Conservation (phyloP, 805 yeast species). For the Myxozyma sirexii region DNA sequence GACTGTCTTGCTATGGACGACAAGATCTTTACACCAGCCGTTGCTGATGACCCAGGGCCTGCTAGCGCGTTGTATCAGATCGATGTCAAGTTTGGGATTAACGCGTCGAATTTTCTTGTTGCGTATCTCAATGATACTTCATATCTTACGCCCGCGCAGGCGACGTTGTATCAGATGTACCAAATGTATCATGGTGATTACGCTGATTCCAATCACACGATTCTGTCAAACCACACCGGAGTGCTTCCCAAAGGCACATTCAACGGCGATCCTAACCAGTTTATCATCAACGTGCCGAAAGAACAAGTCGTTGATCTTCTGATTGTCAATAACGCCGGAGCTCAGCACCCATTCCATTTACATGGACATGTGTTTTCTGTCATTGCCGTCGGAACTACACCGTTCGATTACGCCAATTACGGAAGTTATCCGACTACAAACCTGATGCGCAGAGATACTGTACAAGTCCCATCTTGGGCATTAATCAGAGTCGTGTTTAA, state of each 20-base stretch:
- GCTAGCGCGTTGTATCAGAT: slow-evolving; percentile 40
- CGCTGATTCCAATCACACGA: slow-evolving; percentile 23
- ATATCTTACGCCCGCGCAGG: slow-evolving; percentile 6
- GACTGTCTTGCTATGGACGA: neutral
- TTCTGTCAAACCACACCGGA: slow-evolving; percentile 11
- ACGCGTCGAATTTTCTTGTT: slow-evolving; percentile 40
- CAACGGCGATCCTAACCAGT: slow-evolving; percentile 24
- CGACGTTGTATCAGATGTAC: slow-evolving; percentile 2
- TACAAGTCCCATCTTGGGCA: slow-evolving; percentile 72
- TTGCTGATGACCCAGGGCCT: slow-evolving; percentile 38
- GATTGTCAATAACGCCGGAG: slow-evolving; percentile 73
- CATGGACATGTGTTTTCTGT: slow-evolving; percentile 87
- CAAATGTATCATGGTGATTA: neutral
- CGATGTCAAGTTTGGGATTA: slow-evolving; percentile 41
- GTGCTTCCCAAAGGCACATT: neutral
- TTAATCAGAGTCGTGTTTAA: slow-evolving; percentile 60
- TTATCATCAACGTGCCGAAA: slow-evolving; percentile 42
- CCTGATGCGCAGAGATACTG: slow-evolving; percentile 70
- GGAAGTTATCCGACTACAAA: slow-evolving; percentile 45
- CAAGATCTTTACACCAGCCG: slow-evolving; percentile 8
- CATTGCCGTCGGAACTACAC: slow-evolving; percentile 57
- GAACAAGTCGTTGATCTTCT: slow-evolving; percentile 60
- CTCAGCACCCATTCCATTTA: slow-evolving; percentile 90
- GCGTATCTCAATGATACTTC: slow-evolving; percentile 37
- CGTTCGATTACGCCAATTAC: slow-evolving; percentile 53